Evolutionary conservation across 1,284 basidiomycete species (phyloP).

Genomic region (Chondrostereum purpureum): DNA sequence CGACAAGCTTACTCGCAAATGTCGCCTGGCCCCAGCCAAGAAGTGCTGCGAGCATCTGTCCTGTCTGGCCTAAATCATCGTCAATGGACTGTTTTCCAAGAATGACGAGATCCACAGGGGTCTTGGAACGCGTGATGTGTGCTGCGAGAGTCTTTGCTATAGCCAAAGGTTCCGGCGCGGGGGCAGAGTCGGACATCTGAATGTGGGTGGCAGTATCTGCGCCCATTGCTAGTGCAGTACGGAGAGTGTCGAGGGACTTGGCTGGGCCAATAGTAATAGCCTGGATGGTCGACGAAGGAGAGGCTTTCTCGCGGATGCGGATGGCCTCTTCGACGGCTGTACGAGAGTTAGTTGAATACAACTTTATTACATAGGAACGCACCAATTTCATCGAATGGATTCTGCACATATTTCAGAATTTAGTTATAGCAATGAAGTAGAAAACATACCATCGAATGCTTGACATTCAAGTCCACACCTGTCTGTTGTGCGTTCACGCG

Average conservation of each 20-base stretch:
- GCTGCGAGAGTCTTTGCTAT: slow-evolving; percentile 83
- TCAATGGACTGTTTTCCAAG: slow-evolving; percentile 99
- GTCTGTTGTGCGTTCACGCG: slow-evolving; percentile 89
- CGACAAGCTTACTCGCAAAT: slow-evolving; percentile 86
- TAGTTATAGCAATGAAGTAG: neutral
- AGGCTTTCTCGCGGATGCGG: slow-evolving; percentile 80
- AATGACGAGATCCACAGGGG: slow-evolving; percentile 82
- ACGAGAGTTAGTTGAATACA: slow-evolving; percentile 1
- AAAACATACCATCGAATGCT: slow-evolving; percentile 87
- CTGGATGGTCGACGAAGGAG: slow-evolving; percentile 77
- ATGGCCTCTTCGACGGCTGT: slow-evolving; percentile 97
- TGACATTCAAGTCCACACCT: slow-evolving; percentile 90
- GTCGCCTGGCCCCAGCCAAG: slow-evolving; percentile 93
- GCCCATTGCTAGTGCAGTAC: slow-evolving; percentile 97
- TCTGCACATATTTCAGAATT: slow-evolving; percentile 39
- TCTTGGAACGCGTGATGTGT: slow-evolving; percentile 67
- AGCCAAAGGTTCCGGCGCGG: slow-evolving; percentile 78
- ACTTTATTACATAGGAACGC: slow-evolving; percentile 20
- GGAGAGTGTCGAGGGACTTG: slow-evolving; percentile 86
- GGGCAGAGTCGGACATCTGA: slow-evolving; percentile 69
- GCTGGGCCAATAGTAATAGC: slow-evolving; percentile 90
- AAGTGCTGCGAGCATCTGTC: slow-evolving; percentile 95
- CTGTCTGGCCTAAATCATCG: slow-evolving; percentile 95
- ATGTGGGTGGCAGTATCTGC: slow-evolving; percentile 93
- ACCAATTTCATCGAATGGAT: slow-evolving; percentile 97